phyloP scores from a whole-genome alignment of 768 basidiomycete species.

The Agaricus bisporus region DNA sequence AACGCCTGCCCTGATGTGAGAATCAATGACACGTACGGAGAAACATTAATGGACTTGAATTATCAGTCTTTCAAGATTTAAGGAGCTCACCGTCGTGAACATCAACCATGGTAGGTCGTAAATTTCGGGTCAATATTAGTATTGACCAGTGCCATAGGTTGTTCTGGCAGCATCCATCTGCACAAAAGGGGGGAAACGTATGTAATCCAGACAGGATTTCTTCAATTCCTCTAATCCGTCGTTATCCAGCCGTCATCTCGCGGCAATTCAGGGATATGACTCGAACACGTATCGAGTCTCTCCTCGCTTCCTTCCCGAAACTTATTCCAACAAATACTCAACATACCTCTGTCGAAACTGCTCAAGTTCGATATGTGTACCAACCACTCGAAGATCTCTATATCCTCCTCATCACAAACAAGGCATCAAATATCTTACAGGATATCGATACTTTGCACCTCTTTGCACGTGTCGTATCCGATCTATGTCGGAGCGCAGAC shows the following conservation, averaged over 20 bases:
- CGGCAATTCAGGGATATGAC: conserved; percentile 95
- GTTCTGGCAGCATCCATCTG: conserved; percentile 94
- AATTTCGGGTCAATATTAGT: neutral
- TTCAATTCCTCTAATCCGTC: neutral
- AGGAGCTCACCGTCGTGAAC: neutral
- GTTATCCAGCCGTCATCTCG: conserved; percentile 81
- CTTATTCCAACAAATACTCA: conserved; percentile 92
- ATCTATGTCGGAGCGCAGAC: conserved; percentile 80
- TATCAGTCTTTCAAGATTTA: neutral
- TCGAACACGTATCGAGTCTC: conserved; percentile 86
- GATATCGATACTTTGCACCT: conserved; percentile 96
- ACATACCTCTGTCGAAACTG: conserved; percentile 93
- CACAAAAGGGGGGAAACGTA: conserved; percentile 90
- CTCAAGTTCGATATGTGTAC: conserved; percentile 95
- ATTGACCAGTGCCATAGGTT: conserved; percentile 43
- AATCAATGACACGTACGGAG: conserved; percentile 11
- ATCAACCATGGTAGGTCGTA: neutral
- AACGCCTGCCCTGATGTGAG: conserved; percentile 9
- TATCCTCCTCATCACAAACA: conserved; percentile 96
- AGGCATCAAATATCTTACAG: conserved; percentile 97
- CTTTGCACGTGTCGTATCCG: conserved; percentile 89
- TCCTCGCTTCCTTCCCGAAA: conserved; percentile 95
- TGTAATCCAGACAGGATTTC: conserved; percentile 18
- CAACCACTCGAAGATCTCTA: conserved; percentile 96
- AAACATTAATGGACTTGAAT: conserved; percentile 1